Percentiles rank a stretch among this genome's conserved stretches.
phyloP scores from a whole-genome alignment of 208 protist genomes.

The Naegleria gruberi region DNA sequence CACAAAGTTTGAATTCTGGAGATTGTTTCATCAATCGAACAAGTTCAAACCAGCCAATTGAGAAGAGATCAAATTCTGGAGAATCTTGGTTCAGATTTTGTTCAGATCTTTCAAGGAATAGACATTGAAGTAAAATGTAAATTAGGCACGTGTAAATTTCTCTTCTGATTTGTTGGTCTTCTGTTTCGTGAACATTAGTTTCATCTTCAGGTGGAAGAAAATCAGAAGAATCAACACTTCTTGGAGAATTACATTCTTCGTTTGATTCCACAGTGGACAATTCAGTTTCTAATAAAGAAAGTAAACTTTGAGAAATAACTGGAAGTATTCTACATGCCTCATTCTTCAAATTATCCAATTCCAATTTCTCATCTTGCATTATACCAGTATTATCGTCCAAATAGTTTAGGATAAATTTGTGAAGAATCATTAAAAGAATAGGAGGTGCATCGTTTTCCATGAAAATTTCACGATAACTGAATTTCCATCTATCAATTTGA shows the following conservation, averaged over 20 bases:
- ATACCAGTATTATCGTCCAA: not conserved
- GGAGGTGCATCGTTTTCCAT: not conserved
- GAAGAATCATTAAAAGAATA: not conserved
- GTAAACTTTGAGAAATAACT: not conserved
- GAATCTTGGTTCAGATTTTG: not conserved
- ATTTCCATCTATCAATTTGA: no score
- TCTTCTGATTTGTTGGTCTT: not conserved
- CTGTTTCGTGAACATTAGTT: no score
- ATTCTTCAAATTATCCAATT: not conserved
- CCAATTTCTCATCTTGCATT: no score
- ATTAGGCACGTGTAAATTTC: not conserved
- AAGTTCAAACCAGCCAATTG: not conserved
- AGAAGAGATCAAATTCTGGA: not conserved
- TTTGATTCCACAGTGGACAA: not conserved
- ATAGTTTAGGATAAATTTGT: not conserved
- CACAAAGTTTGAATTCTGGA: not conserved
- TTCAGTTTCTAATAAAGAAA: not conserved
- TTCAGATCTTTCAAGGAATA: not conserved
- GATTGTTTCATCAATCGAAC: not conserved
- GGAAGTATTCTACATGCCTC: not conserved
- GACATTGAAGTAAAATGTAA: not conserved
- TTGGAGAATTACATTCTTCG: no score
- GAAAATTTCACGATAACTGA: not conserved
- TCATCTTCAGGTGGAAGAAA: no score
- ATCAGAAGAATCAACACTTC: not conserved